Percentiles rank a stretch among this genome's conserved stretches.
Evolutionary conservation across 2,329 filamentous ascomycete genomes (phyloP).

Genomic region (Aspergillus japonicus): DNA sequence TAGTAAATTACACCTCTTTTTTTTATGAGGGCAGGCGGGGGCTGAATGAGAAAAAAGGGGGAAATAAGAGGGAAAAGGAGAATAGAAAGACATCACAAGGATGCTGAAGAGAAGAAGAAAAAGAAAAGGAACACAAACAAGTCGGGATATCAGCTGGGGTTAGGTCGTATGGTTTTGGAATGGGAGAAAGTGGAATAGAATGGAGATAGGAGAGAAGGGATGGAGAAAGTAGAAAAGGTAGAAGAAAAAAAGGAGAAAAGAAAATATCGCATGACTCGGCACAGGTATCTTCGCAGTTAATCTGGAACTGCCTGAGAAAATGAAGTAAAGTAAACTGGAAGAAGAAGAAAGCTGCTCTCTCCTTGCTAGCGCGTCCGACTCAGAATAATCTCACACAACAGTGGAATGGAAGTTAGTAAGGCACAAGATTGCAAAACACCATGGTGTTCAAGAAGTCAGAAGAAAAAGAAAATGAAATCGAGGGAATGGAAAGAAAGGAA

Average conservation of each 20-base stretch:
- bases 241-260: constrained; percentile 17
- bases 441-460: constrained; percentile 6
- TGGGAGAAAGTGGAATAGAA: constrained; percentile 5
- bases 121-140: constrained; percentile 16
- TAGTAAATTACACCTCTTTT: constrained; percentile 21
- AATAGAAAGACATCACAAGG: constrained; percentile 13
- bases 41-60: background rate
- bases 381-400: constrained; percentile 14
- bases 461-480: constrained; percentile 8
- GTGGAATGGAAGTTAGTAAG: constrained; percentile 12
- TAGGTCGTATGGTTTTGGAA: constrained; percentile 12
- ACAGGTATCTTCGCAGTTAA: constrained; percentile 37
- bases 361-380: background rate
- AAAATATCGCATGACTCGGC: constrained; percentile 25
- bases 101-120: constrained; percentile 13
- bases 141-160: constrained; percentile 16
- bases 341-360: constrained; percentile 6
- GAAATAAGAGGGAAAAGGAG: background rate
- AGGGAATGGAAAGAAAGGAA: constrained; percentile 5
- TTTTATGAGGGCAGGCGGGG: constrained; percentile 2
- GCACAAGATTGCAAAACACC: constrained; percentile 2
- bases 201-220: constrained; percentile 10
- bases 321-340: constrained; percentile 16
- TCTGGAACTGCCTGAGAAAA: constrained; percentile 21
- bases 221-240: constrained; percentile 12